Evolutionary conservation across 2,329 filamentous ascomycete species (phyloP).

Genomic region (Talaromyces sp.): DNA sequence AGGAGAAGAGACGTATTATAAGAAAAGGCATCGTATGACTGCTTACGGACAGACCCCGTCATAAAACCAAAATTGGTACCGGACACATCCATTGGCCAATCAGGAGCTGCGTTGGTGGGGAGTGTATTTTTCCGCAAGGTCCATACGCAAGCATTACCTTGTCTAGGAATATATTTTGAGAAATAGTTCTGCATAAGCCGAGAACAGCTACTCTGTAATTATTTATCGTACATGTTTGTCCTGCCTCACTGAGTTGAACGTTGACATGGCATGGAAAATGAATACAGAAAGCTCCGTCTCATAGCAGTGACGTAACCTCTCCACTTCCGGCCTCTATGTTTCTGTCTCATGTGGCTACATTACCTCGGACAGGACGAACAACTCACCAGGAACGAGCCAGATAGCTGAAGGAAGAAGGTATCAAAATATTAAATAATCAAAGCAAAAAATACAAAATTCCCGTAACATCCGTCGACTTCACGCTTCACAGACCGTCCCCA

Average conservation of each 20-base stretch:
- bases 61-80: background rate
- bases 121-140: background rate
- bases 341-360: background rate
- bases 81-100: background rate
- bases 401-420: too few relatives aligned
- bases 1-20: background rate
- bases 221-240: background rate
- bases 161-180: background rate
- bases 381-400: background rate
- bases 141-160: background rate
- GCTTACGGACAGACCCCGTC: background rate
- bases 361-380: background rate
- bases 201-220: background rate
- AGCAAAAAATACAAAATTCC: background rate
- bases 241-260: background rate
- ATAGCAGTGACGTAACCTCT: background rate
- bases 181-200: background rate
- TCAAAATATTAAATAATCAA: background rate
- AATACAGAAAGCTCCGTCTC: background rate
- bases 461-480: background rate
- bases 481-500: background rate
- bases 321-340: background rate
- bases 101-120: background rate
- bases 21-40: background rate
- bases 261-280: background rate